Conservation (phyloP, 2,329 filamentous ascomycete genomes). For the Aspergillus calidoustus region DNA sequence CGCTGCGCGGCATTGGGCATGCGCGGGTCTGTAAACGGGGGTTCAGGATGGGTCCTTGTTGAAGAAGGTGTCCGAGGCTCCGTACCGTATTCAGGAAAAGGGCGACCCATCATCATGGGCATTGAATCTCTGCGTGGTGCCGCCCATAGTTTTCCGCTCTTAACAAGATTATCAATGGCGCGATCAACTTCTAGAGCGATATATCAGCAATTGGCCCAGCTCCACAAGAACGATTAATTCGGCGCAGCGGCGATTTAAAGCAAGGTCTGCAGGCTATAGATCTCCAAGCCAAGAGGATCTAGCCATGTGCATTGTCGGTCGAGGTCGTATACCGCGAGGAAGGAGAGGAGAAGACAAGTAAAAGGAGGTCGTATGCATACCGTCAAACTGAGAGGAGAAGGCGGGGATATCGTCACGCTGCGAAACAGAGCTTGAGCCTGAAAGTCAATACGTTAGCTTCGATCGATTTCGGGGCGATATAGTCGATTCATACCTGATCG, state of each 20-base stretch:
- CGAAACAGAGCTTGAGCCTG: slow-evolving; percentile 75
- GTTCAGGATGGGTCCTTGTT: slow-evolving; percentile 32
- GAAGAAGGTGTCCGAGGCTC: slow-evolving; percentile 22
- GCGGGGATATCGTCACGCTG: slow-evolving; percentile 75
- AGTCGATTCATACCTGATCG: slow-evolving; percentile 64
- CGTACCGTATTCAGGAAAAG: slow-evolving; percentile 65
- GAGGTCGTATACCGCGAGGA: not conserved
- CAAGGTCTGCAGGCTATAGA: not conserved
- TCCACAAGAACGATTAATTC: not conserved
- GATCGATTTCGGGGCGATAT: slow-evolving; percentile 7
- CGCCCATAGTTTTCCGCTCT: slow-evolving; percentile 91
- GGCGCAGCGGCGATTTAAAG: not conserved
- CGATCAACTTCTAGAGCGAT: slow-evolving; percentile 80
- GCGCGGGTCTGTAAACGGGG: slow-evolving; percentile 66
- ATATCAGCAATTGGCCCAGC: slow-evolving; percentile 30
- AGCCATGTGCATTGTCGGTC: not conserved
- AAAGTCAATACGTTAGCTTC: slow-evolving; percentile 17
- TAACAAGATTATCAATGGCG: slow-evolving; percentile 91
- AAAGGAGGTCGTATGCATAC: slow-evolving; percentile 57
- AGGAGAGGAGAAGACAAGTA: not conserved
- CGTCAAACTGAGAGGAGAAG: slow-evolving; percentile 87
- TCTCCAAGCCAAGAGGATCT: too few relatives aligned
- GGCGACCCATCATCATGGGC: slow-evolving; percentile 65
- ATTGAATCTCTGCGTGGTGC: slow-evolving; percentile 78
- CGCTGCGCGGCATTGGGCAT: slow-evolving; percentile 68